phyloP scores from a whole-genome alignment of 164 flowering plant genomes.

The Tinospora cordifolia region DNA sequence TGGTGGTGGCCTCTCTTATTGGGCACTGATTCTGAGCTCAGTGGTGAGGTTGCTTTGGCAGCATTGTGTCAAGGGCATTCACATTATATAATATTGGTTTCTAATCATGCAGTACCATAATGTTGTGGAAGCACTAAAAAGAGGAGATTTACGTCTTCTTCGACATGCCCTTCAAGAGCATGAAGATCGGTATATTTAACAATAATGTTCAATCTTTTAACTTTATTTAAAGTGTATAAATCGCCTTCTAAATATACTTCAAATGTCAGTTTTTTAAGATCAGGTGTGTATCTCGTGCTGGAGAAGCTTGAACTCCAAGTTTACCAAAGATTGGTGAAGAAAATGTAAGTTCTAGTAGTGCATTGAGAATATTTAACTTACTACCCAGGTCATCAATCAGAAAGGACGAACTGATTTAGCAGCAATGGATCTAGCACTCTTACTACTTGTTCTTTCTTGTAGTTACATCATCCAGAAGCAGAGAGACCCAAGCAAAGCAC shows the following conservation, averaged over 20 bases:
- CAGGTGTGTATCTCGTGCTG: slow-evolving; percentile 93
- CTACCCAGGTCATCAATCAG: background rate
- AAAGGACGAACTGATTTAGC: background rate
- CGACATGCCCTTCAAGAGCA: slow-evolving; percentile 78
- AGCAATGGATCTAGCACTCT: too few relatives aligned
- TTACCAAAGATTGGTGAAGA: slow-evolving; percentile 86
- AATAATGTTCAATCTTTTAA: background rate
- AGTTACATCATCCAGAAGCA: slow-evolving; percentile 86
- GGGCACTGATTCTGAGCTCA: too few relatives aligned
- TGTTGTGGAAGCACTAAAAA: slow-evolving; percentile 64
- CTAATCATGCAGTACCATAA: slow-evolving; percentile 46
- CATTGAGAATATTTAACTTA: background rate
- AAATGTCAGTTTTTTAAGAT: slow-evolving; percentile 68
- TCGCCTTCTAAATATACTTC: slow-evolving; percentile 4
- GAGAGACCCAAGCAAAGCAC: slow-evolving; percentile 83
- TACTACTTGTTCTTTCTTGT: slow-evolving; percentile 16
- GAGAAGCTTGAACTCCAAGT: slow-evolving; percentile 98
- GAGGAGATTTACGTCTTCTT: slow-evolving; percentile 92
- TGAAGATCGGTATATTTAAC: slow-evolving; percentile 58
- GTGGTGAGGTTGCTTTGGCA: too few relatives aligned
- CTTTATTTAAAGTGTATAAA: background rate
- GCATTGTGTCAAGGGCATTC: background rate
- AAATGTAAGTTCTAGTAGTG: slow-evolving; percentile 50
- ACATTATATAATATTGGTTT: background rate
- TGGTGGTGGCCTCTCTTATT: too few relatives aligned